Evolutionary conservation across 2,329 filamentous ascomycete genomes (phyloP).

Genomic region (Cladobotryum mycophilum): DNA sequence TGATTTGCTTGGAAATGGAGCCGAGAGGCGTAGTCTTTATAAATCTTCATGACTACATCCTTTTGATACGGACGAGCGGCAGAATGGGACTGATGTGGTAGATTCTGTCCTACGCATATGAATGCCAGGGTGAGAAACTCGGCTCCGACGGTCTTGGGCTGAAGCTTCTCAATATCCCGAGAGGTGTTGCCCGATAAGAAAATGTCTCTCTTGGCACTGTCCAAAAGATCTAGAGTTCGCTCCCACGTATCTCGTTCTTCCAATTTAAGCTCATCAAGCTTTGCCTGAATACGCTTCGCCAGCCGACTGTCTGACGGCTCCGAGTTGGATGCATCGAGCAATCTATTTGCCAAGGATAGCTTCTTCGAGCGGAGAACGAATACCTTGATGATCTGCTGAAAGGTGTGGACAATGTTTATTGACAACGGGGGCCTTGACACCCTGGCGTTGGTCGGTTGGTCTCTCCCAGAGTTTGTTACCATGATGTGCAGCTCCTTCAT

Average conservation of each 20-base stretch:
- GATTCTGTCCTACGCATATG: not conserved
- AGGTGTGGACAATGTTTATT: not conserved
- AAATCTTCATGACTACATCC: not conserved
- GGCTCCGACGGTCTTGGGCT: not conserved
- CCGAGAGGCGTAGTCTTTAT: not conserved
- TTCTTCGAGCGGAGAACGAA: not conserved
- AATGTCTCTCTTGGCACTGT: conserved; percentile 5
- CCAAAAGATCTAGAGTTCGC: not conserved
- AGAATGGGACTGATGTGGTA: not conserved
- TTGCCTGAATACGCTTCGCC: not conserved
- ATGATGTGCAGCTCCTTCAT: conserved; percentile 1
- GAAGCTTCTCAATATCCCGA: not conserved
- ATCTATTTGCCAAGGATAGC: conserved; percentile 1
- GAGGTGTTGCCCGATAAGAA: not conserved
- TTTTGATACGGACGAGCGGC: not conserved
- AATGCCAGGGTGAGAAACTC: conserved; percentile 2
- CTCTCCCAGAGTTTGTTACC: not conserved
- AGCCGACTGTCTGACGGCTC: not conserved
- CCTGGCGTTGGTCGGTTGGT: not conserved
- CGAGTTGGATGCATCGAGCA: no score
- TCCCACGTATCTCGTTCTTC: not conserved
- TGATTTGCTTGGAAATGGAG: not conserved
- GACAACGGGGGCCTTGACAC: not conserved
- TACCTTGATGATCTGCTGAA: not conserved
- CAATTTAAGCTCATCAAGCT: no score